phyloP scores from a whole-genome alignment of 768 basidiomycete genomes.

The Auriscalpium microsporum region DNA sequence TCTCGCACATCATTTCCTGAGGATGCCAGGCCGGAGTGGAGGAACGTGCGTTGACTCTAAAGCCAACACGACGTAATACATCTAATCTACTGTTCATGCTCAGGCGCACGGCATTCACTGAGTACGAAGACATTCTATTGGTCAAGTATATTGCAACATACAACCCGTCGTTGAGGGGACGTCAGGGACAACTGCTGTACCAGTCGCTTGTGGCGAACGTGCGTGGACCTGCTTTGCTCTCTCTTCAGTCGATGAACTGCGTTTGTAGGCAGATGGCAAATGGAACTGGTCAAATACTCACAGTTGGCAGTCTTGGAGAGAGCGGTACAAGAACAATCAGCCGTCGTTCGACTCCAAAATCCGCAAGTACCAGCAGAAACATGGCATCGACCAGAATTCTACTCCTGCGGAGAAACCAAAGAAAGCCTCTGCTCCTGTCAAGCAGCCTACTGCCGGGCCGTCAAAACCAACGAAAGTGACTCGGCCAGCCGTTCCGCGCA shows the following conservation, averaged over 20 bases:
- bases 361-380: constrained; percentile 27
- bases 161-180: constrained; percentile 32
- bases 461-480: too few relatives aligned
- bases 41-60: too few relatives aligned
- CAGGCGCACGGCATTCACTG: constrained; percentile 19
- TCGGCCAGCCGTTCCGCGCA: background rate
- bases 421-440: background rate
- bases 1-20: too few relatives aligned
- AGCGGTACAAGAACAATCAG: constrained; percentile 44
- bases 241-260: background rate
- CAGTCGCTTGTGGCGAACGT: constrained; percentile 39
- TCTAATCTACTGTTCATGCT: too few relatives aligned
- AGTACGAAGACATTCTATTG: constrained; percentile 35
- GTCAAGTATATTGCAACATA: constrained; percentile 42
- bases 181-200: constrained; percentile 41
- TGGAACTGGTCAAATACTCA: constrained; percentile 51
- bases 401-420: background rate
- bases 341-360: constrained; percentile 36
- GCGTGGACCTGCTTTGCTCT: constrained; percentile 9
- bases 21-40: too few relatives aligned
- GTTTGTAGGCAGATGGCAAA: constrained; percentile 25
- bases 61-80: too few relatives aligned
- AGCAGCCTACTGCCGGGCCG: too few relatives aligned
- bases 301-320: constrained; percentile 56
- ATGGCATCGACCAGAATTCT: constrained; percentile 11